Evolutionary conservation across 2,329 filamentous ascomycete species (phyloP).

Genomic region (Cladosporium sp.): DNA sequence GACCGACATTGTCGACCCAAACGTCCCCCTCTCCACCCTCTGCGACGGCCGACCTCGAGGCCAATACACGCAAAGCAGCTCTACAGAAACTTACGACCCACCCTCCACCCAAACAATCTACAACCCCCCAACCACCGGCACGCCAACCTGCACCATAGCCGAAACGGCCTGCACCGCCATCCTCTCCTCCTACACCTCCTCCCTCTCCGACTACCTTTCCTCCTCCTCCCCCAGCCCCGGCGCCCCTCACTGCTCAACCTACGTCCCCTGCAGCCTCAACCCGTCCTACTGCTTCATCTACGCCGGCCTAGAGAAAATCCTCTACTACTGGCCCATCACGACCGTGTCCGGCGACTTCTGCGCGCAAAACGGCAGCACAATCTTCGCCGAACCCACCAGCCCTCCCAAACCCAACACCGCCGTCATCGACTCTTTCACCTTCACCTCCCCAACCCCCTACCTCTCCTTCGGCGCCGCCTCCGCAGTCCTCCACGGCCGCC

Average conservation of each 20-base stretch:
- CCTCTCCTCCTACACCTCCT: not conserved
- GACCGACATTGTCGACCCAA: not conserved
- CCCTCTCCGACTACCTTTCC: not conserved
- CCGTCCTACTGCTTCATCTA: not conserved
- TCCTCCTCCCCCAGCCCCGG: not conserved
- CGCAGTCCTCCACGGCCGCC: not conserved
- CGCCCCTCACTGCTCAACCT: not conserved
- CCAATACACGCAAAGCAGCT: not conserved
- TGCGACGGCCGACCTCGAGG: slow-evolving; percentile 3
- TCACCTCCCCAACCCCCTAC: slow-evolving; percentile 8
- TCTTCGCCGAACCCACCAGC: slow-evolving; percentile 1
- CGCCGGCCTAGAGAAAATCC: not conserved
- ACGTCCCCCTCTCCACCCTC: not conserved
- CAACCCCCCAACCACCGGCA: not conserved
- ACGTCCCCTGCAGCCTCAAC: not conserved
- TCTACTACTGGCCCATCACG: slow-evolving; percentile 12
- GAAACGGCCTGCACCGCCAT: not conserved
- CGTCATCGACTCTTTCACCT: slow-evolving; percentile 5
- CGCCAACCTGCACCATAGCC: slow-evolving; percentile 7
- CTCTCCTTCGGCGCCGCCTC: not conserved
- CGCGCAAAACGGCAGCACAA: slow-evolving; percentile 2
- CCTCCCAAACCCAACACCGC: slow-evolving; percentile 5
- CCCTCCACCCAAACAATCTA: not conserved
- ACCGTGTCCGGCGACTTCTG: slow-evolving; percentile 7
- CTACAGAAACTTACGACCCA: not conserved